Conservation (phyloP, 768 basidiomycete genomes). For the Pisolithus orientalis region DNA sequence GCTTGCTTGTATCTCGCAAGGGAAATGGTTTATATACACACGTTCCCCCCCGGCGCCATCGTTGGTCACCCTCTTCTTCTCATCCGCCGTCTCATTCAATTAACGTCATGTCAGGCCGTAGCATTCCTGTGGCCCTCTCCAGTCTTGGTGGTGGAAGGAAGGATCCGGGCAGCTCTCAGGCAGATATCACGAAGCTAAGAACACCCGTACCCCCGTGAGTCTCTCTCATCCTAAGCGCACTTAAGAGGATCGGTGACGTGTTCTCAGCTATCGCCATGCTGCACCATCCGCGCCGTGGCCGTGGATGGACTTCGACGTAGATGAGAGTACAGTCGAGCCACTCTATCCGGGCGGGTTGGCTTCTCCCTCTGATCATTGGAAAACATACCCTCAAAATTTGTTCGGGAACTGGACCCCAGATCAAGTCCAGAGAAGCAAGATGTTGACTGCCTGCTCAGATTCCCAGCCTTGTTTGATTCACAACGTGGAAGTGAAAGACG, state of each 20-base stretch:
- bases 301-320: conserved; percentile 32
- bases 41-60: neutral
- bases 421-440: conserved; percentile 28
- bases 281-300: conserved; percentile 38
- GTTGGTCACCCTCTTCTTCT: too few relatives aligned
- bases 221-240: neutral
- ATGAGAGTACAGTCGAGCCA: conserved; percentile 8
- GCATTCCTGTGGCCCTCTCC: neutral
- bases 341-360: neutral
- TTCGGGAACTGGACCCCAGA: conserved; percentile 45
- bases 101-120: neutral
- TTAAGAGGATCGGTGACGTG: conserved; percentile 23
- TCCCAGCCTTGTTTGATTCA: conserved; percentile 2
- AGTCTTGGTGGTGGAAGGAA: neutral
- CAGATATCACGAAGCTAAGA: conserved; percentile 7
- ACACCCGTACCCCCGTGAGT: conserved; percentile 23
- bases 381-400: conserved; percentile 36
- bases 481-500: neutral
- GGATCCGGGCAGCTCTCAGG: neutral
- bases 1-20: neutral
- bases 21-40: neutral
- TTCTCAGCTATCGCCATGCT: conserved; percentile 29
- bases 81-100: neutral
- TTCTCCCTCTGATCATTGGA: conserved; percentile 13
- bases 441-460: conserved; percentile 6